A percentile compares a stretch with the other conserved stretches of the same genome.
Conservation (phyloP, 164 flowering plant genomes). For the Macadamia tetraphylla region DNA sequence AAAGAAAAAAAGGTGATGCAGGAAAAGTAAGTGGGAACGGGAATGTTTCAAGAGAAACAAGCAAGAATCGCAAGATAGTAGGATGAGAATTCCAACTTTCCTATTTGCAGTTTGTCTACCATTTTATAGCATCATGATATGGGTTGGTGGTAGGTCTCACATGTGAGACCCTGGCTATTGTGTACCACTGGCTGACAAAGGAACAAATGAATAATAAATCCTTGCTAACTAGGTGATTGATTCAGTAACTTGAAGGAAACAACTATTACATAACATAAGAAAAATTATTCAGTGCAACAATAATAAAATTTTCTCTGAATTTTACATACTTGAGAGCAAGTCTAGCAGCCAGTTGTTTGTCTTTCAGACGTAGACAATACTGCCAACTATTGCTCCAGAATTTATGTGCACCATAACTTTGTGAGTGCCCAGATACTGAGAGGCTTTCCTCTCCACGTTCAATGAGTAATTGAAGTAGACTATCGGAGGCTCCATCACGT, state of each 20-base stretch:
- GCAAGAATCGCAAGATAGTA: too few species aligned
- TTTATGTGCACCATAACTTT: slow-evolving; percentile 36
- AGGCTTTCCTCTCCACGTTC: slow-evolving; percentile 63
- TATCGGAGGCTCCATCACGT: slow-evolving; percentile 95
- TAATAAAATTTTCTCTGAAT: background rate
- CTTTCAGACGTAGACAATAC: slow-evolving; percentile 82
- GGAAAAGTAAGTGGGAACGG: too few species aligned
- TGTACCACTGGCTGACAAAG: background rate
- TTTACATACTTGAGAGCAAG: slow-evolving; percentile 77
- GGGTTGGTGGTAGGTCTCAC: background rate
- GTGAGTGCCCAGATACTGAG: slow-evolving; percentile 37
- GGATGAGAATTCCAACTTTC: too few species aligned
- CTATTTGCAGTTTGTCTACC: too few species aligned
- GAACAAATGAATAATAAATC: too few species aligned
- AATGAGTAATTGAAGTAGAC: slow-evolving; percentile 73
- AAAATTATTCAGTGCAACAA: background rate
- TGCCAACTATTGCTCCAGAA: slow-evolving; percentile 90
- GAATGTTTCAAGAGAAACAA: too few species aligned
- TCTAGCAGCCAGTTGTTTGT: slow-evolving; percentile 83
- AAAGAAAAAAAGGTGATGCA: too few species aligned
- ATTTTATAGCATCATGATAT: background rate
- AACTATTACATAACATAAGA: background rate
- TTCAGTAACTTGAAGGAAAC: too few species aligned
- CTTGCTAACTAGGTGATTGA: background rate
- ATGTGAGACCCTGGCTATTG: background rate